Base-by-base conservation (phyloP, 2,329 filamentous ascomycete species). In the Ceratocystis colombiana region DNA sequence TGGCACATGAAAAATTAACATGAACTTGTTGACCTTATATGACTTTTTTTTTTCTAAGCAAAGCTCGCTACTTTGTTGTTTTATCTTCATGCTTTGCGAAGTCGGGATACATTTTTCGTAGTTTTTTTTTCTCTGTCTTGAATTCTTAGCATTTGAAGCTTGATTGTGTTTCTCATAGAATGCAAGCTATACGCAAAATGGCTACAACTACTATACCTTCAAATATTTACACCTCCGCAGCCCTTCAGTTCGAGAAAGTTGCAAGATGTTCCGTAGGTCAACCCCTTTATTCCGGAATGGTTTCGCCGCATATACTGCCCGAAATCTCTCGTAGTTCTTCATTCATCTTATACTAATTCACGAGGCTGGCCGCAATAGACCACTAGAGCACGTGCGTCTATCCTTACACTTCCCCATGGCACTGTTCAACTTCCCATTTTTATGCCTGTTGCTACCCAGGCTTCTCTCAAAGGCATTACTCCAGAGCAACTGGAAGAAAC, bases 381-480 rank as follows among this genome's bases (percentile, higher is more conserved):
- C 62, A 97, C 93, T 10, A 90, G 93, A 80, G 94, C 94, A 30
- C 88, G 94, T 71, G 94, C 94, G 62, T 94, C 94, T 64, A 86
- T 85, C 68, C 81, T 99, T 65, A 88, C 87, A 61, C 85, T 99
- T 30, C 93, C 94, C 63, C 95, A 99, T 84, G 94, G 94, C 67
- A 82, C 88, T 1, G 92, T 99, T 30, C 84, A 88, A 71, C 83
- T 97, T 37, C 94, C 95, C 6, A 86, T 97, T 67, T 99, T 99
- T 76, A 99, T 99, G 94, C 94, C 94, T 17, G 94, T 99, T 55
- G 94, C 94, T 37, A 99, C 94, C 0, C 94, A 99, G 76, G 94
- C 90, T 0, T 96, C 93, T 0, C 81, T 99, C 48, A 99, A 99
- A 74, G 94, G 94, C 55, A 78, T 99, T 66, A 97, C 94, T 0